A percentile compares a stretch with the other conserved stretches of the same genome.
Evolutionary conservation across 345 rosid genomes (phyloP).

Genomic region (Eucalyptus marginata): DNA sequence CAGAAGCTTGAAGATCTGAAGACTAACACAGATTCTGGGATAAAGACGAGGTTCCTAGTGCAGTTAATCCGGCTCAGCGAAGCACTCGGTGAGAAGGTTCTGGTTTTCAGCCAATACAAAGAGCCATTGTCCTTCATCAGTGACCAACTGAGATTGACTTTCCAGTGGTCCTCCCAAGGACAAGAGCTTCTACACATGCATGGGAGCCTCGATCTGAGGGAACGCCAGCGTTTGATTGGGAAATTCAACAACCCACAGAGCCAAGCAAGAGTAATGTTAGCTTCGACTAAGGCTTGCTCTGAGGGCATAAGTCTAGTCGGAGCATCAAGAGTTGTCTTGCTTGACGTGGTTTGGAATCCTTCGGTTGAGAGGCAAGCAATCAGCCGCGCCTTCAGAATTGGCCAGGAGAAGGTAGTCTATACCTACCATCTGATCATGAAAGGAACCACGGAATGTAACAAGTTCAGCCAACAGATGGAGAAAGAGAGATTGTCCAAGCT

Average conservation of each 20-base stretch:
- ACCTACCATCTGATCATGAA: slow-evolving; percentile 51
- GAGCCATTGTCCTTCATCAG: slow-evolving; percentile 31
- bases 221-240: slow-evolving; percentile 36
- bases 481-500: slow-evolving; percentile 43
- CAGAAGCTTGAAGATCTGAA: slow-evolving; percentile 4
- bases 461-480: slow-evolving; percentile 30
- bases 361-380: slow-evolving; percentile 83
- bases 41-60: slow-evolving; percentile 44
- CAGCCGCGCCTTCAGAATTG: slow-evolving; percentile 62
- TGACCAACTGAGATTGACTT: slow-evolving; percentile 19
- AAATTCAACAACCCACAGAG: slow-evolving; percentile 43
- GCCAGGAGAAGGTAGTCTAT: slow-evolving; percentile 54
- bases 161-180: slow-evolving; percentile 32
- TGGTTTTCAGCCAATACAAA: slow-evolving; percentile 58
- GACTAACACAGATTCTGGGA: slow-evolving; percentile 32
- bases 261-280: slow-evolving; percentile 54
- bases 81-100: slow-evolving; percentile 40
- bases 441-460: slow-evolving; percentile 40
- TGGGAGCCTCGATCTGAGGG: slow-evolving; percentile 17
- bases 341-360: slow-evolving; percentile 87
- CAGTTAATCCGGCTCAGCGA: slow-evolving; percentile 35
- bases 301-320: slow-evolving; percentile 78
- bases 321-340: slow-evolving; percentile 73
- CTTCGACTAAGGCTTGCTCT: slow-evolving; percentile 61
- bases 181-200: slow-evolving; percentile 35